A percentile compares a stretch with the other conserved stretches of the same genome.
Evolutionary conservation across 106 monocot genomes (phyloP).

Genomic region (Dendrobium huoshanense): DNA sequence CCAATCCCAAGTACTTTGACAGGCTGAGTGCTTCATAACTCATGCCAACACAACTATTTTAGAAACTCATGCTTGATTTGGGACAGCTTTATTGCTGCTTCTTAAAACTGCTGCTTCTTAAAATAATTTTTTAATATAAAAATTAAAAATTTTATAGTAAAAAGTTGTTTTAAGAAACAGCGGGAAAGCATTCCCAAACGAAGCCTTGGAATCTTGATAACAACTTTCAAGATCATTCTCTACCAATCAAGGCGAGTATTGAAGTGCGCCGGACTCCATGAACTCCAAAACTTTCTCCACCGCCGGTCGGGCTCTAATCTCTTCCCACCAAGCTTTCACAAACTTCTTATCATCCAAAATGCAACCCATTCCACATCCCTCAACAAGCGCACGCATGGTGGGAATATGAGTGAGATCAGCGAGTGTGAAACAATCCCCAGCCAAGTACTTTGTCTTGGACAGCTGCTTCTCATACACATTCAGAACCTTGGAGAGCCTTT

Average conservation of each 20-base stretch:
- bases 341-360: not conserved
- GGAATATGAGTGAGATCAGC: constrained; percentile 49
- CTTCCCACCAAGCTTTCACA: not conserved
- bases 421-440: constrained; percentile 43
- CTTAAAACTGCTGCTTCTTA: no score
- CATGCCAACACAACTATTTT: no score
- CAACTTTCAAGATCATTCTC: no score
- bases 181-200: no score
- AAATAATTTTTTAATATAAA: no score
- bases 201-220: no score
- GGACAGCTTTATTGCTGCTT: no score
- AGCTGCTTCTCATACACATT: constrained; percentile 53
- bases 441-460: constrained; percentile 30
- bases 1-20: no score
- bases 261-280: constrained; percentile 17
- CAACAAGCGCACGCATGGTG: not conserved
- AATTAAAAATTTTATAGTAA: no score
- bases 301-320: not conserved
- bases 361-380: not conserved
- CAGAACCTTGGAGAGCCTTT: constrained; percentile 46
- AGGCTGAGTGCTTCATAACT: no score
- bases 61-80: no score
- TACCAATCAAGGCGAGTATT: constrained; percentile 1
- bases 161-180: no score
- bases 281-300: not conserved